phyloP scores from a whole-genome alignment of 2,329 filamentous ascomycete genomes.

The Geosmithia morbida region DNA sequence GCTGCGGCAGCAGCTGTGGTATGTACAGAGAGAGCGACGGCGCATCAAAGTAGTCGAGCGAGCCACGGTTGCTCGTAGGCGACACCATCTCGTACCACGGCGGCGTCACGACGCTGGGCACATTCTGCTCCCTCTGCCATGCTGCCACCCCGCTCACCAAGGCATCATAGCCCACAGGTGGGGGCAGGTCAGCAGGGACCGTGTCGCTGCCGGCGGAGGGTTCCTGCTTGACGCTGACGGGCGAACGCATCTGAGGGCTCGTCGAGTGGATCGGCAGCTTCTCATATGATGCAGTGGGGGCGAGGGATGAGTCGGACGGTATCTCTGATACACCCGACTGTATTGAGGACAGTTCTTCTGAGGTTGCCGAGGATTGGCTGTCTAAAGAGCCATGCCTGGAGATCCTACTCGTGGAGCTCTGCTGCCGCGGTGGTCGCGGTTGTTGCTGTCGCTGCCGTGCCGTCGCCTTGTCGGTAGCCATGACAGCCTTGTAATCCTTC shows the following conservation, averaged over 20 bases:
- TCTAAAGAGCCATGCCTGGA: not conserved
- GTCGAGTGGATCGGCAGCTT: not conserved
- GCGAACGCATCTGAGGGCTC: not conserved
- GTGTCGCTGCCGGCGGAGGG: not conserved
- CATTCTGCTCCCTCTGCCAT: constrained; percentile 6
- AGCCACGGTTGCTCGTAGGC: constrained; percentile 10
- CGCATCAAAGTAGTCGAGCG: constrained; percentile 7
- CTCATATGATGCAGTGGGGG: not conserved
- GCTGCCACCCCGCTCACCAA: not conserved
- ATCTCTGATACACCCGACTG: not conserved
- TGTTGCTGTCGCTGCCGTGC: not conserved
- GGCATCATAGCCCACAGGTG: not conserved
- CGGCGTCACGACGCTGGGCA: constrained; percentile 4
- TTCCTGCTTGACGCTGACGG: not conserved
- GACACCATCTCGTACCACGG: constrained; percentile 11
- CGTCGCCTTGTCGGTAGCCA: not conserved
- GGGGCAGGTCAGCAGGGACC: not conserved
- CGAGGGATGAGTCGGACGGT: not conserved
- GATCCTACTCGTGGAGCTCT: not conserved
- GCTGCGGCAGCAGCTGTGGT: constrained; percentile 14
- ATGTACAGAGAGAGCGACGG: constrained; percentile 12
- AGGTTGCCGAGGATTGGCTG: not conserved
- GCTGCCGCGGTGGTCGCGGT: too few species aligned
- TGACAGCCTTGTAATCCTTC: constrained; percentile 1
- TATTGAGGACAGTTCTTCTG: not conserved